phyloP scores from a whole-genome alignment of 2,329 filamentous ascomycete species.

The Ustulina deusta region DNA sequence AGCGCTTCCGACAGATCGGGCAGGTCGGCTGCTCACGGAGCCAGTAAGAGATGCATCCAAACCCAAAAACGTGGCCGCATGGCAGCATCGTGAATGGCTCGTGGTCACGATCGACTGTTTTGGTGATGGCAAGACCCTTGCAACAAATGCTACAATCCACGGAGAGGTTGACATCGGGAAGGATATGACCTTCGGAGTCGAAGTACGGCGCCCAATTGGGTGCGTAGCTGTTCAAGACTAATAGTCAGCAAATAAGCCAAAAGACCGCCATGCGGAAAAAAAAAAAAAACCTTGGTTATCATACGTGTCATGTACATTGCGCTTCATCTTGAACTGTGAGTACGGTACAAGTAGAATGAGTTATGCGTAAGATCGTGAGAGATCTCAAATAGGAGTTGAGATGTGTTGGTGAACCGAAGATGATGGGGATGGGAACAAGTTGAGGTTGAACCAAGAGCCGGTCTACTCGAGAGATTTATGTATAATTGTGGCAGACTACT shows the following conservation, averaged over 20 bases:
- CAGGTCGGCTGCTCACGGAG: neutral
- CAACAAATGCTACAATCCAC: constrained; percentile 32
- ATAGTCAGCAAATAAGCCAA: neutral
- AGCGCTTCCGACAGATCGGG: constrained; percentile 19
- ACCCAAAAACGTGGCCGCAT: constrained; percentile 35
- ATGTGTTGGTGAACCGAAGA: neutral
- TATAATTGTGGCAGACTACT: neutral
- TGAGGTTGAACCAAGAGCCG: neutral
- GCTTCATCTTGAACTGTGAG: neutral
- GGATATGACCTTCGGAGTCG: neutral
- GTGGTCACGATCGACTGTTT: neutral
- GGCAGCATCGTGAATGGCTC: constrained; percentile 27
- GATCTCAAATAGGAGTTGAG: neutral
- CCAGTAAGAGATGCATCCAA: constrained; percentile 13
- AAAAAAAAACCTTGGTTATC: neutral
- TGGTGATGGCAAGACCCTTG: constrained; percentile 19
- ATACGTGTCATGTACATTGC: neutral
- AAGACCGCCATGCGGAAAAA: neutral
- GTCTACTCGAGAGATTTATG: neutral
- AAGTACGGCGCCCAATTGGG: constrained; percentile 28
- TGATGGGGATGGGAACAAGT: neutral
- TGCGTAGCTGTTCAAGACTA: constrained; percentile 10
- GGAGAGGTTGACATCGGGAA: neutral
- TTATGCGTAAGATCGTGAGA: neutral
- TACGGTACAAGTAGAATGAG: neutral